These are phyloP conservation scores for Cryptococcus maquisensis DNA, from an alignment of 1,284 basidiomycete species.

Conservation along the genomic window DNA sequence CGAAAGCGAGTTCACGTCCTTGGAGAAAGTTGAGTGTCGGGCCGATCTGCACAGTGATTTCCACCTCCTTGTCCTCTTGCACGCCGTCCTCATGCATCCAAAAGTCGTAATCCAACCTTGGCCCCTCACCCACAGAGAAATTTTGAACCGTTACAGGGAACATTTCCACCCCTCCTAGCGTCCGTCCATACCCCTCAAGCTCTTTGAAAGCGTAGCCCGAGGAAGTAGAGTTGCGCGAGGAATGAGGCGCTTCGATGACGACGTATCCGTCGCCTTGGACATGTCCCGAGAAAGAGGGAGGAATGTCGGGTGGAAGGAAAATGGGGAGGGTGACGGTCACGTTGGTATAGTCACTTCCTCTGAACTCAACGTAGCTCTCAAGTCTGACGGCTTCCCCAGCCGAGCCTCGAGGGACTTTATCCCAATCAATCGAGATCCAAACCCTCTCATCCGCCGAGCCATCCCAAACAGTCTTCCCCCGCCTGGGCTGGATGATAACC, in stretches of 20 bases:
- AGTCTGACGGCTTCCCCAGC: neutral
- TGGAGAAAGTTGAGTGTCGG: constrained; percentile 59
- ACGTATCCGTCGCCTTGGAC: constrained; percentile 62
- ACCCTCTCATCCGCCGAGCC: constrained; percentile 56
- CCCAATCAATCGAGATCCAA: constrained; percentile 61
- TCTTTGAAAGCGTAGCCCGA: constrained; percentile 58
- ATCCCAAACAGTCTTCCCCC: constrained; percentile 55
- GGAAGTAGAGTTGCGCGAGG: constrained; percentile 34
- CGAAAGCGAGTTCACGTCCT: constrained; percentile 58
- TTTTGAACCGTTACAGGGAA: constrained; percentile 60
- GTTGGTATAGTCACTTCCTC: constrained; percentile 17
- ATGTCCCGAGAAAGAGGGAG: constrained; percentile 59
- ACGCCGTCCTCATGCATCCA: constrained; percentile 14
- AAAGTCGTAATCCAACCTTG: constrained; percentile 63
- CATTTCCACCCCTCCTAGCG: constrained; percentile 55
- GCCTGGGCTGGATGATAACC: constrained; percentile 54
- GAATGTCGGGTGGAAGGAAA: constrained; percentile 39
- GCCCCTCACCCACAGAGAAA: constrained; percentile 61
- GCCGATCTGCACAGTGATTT: constrained; percentile 56
- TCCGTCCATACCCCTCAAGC: constrained; percentile 56
- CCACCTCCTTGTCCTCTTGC: constrained; percentile 45
- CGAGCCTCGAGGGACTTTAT: constrained; percentile 43
- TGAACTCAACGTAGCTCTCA: constrained; percentile 12
- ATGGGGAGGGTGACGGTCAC: constrained; percentile 50
- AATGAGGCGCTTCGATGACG: constrained; percentile 63